phyloP scores from a whole-genome alignment of 2,329 filamentous ascomycete species.

The Hypoxylon sp. region DNA sequence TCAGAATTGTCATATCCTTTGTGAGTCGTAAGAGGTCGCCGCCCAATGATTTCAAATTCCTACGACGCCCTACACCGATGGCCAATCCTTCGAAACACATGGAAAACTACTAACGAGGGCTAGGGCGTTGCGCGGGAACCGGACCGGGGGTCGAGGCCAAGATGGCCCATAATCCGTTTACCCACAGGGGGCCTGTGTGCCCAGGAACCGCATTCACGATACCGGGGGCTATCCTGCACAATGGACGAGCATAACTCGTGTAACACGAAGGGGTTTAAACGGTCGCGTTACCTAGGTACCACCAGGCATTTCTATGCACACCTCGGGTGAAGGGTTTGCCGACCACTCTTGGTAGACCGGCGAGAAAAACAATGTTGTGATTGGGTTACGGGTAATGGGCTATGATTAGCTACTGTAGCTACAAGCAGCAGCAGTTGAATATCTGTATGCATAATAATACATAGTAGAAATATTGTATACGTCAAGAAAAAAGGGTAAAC shows the following conservation, averaged over 20 bases:
- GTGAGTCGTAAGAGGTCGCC: conserved; percentile 12
- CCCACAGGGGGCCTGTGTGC: conserved; percentile 37
- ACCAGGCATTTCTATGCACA: conserved; percentile 33
- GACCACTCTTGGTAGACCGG: conserved; percentile 26
- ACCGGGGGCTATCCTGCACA: conserved; percentile 20
- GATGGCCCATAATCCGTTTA: conserved; percentile 38
- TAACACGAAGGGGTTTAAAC: conserved; percentile 23
- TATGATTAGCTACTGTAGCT: neutral
- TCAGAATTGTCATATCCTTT: conserved; percentile 18
- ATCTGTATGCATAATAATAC: conserved; percentile 13
- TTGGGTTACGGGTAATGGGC: conserved; percentile 14
- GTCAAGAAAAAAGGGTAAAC: conserved; percentile 5
- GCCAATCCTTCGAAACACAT: conserved; percentile 45
- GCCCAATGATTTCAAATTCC: conserved; percentile 30
- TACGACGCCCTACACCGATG: conserved; percentile 29
- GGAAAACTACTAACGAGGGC: conserved; percentile 40
- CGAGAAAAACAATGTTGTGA: conserved; percentile 18
- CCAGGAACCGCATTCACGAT: conserved; percentile 26
- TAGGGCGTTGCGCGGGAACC: conserved; percentile 45
- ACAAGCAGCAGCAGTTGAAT: neutral
- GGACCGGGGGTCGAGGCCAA: conserved; percentile 46
- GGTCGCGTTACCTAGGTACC: conserved; percentile 12
- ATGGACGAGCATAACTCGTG: conserved; percentile 20
- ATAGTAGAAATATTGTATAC: conserved; percentile 5
- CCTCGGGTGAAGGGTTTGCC: conserved; percentile 31